Conservation (phyloP, 1,284 basidiomycete genomes). For the Caloboletus inedulis region DNA sequence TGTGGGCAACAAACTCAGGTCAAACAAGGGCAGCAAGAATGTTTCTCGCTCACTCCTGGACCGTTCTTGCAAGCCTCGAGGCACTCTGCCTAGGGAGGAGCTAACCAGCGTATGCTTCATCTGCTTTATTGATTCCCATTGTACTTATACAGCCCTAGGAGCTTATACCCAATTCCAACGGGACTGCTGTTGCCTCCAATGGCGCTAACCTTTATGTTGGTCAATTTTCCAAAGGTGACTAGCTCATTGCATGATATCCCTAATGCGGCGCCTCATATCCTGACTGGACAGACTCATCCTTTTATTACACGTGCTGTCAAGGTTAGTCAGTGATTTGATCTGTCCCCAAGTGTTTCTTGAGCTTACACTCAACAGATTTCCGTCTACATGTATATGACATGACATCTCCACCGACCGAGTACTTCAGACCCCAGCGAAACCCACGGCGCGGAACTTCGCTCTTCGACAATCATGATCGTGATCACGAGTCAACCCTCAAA, state of each 20-base stretch:
- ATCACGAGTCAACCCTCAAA: conserved; percentile 67
- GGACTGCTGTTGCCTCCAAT: conserved; percentile 84
- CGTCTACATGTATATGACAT: conserved; percentile 87
- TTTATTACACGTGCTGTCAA: conserved; percentile 81
- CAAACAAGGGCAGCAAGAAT: conserved; percentile 39
- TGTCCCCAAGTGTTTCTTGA: neutral
- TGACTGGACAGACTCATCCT: conserved; percentile 58
- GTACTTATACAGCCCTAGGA: conserved; percentile 42
- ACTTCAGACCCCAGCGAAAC: conserved; percentile 18
- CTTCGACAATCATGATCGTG: conserved; percentile 29
- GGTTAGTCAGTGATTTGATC: conserved; percentile 41
- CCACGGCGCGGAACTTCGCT: conserved; percentile 13
- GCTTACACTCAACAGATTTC: conserved; percentile 58
- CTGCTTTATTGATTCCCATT: neutral
- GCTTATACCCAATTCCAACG: conserved; percentile 82
- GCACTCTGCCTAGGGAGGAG: conserved; percentile 49
- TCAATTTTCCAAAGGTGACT: conserved; percentile 78
- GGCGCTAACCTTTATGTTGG: conserved; percentile 86
- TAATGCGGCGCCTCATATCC: neutral
- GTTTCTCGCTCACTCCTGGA: conserved; percentile 48
- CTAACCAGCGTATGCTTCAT: conserved; percentile 44
- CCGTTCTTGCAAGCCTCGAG: conserved; percentile 38
- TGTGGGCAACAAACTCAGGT: conserved; percentile 48
- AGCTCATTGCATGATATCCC: conserved; percentile 25
- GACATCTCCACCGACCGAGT: conserved; percentile 44